A percentile compares a stretch with the other conserved stretches of the same genome.
Conservation (phyloP, 2,329 filamentous ascomycete species). For the Aspergillus sp. region DNA sequence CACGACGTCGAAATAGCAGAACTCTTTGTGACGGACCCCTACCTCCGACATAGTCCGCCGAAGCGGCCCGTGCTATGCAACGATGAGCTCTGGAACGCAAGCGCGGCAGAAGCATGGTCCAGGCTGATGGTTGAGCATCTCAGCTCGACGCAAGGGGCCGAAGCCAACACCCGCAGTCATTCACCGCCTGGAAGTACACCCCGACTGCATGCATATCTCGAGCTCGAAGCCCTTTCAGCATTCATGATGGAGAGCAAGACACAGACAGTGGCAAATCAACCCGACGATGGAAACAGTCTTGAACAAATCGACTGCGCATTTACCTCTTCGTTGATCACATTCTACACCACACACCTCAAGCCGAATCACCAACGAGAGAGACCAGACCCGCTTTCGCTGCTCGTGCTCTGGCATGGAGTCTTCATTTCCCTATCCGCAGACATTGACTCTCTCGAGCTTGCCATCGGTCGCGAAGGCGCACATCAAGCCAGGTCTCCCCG, state of each 20-base stretch:
- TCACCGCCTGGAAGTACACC: not conserved
- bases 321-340: conserved; percentile 14
- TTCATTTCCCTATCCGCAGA: conserved; percentile 33
- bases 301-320: too few relatives aligned
- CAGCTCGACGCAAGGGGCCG: not conserved
- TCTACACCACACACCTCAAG: conserved; percentile 18
- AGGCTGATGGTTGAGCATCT: not conserved
- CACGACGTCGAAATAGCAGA: conserved; percentile 35
- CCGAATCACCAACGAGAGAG: too few relatives aligned
- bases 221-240: conserved; percentile 27
- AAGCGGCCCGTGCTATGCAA: conserved; percentile 4
- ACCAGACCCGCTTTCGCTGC: conserved; percentile 27
- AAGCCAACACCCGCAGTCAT: too few relatives aligned
- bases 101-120: conserved; percentile 18
- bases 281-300: too few relatives aligned
- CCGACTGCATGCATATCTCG: conserved; percentile 24
- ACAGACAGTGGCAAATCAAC: not conserved
- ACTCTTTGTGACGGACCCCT: conserved; percentile 25
- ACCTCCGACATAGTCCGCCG: not conserved
- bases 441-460: conserved; percentile 32
- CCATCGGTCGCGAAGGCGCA: conserved; percentile 31
- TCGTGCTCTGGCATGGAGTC: conserved; percentile 34
- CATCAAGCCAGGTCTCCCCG: conserved; percentile 20
- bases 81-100: conserved; percentile 21
- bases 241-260: conserved; percentile 23